Base-by-base conservation (phyloP, 148 eudicot genomes). In the Dysphania ambrosioides region DNA sequence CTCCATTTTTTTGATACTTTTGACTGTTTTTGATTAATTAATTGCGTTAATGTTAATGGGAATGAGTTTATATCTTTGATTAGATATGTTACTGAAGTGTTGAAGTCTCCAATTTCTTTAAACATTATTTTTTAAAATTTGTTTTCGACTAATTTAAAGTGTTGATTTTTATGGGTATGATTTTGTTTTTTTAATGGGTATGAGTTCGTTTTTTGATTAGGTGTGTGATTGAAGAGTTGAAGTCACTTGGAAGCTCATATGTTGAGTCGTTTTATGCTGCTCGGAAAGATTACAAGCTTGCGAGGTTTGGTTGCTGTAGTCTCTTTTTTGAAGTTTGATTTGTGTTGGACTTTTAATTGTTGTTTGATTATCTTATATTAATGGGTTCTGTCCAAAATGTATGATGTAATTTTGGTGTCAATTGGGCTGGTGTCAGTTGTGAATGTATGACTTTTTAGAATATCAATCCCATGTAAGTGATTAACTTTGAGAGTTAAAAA, bases 11-110 rank as follows among this genome's bases (percentile, higher is more conserved):
- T 15, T 24, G 19, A 29, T 5, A 11, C 0, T 55, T 35, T 60
- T 60, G 5, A 34, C 5, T 19, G 2, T 19, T 53, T 59, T 31
- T 49, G 2, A 18, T 79, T 19, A 34, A 15, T 4, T 35, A 42
- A 7, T 10, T 31, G 24, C n/a, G 29, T 3, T n/a, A 4, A 59
- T 68, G 68, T 44, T 8, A 29, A 7, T 19, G 30, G 18, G 35
- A 38, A 47, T 47, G 15, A 4, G 6, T 29, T 77, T 66, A 19
- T 8, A n/a, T 5, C 32, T 75, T 68, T 64, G 42, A 40, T 38
- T 82, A 95, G 97, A 79, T 95, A 97, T 81, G 91, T 87, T 76
- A 84, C 87, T 81, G 93, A 83, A 18, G 98, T 88, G 80, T 80
- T 95, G 80, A 82, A 79, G 64, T 84, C 90, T n/a, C n/a, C n/a